phyloP scores from a whole-genome alignment of 2,329 filamentous ascomycete genomes.

The Fusarium tanahbumbuense region DNA sequence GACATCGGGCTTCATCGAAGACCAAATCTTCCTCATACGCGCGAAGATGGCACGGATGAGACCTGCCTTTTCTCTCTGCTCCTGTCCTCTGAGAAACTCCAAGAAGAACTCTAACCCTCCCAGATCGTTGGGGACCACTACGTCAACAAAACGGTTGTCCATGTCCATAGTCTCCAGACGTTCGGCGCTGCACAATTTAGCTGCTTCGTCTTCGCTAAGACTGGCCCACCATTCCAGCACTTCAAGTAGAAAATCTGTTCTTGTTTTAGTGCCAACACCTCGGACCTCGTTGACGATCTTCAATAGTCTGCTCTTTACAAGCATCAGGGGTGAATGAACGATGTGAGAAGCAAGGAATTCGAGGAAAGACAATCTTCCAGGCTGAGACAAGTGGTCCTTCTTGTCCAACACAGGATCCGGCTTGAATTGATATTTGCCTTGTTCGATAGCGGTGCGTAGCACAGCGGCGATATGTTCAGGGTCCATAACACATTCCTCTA shows the following conservation, averaged over 20 bases:
- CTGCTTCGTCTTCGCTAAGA: constrained; percentile 63
- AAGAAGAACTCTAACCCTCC: constrained; percentile 65
- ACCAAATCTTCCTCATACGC: constrained; percentile 78
- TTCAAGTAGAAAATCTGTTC: constrained; percentile 82
- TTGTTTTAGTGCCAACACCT: constrained; percentile 73
- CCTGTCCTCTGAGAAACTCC: constrained; percentile 57
- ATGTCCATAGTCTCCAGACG: constrained; percentile 57
- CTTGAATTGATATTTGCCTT: constrained; percentile 54
- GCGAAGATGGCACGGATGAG: constrained; percentile 74
- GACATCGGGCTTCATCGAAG: constrained; percentile 72
- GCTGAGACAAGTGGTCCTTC: constrained; percentile 67
- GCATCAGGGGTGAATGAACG: constrained; percentile 73
- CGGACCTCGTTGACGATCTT: constrained; percentile 78
- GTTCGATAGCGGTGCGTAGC: constrained; percentile 59
- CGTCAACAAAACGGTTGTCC: constrained; percentile 60
- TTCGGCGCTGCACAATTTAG: constrained; percentile 55
- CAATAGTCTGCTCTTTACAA: constrained; percentile 79
- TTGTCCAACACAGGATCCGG: constrained; percentile 59
- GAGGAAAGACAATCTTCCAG: constrained; percentile 72
- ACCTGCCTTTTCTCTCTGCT: constrained; percentile 55
- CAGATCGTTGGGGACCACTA: constrained; percentile 66
- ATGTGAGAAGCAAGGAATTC: constrained; percentile 80
- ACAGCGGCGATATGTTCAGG: constrained; percentile 74
- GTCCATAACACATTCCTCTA: constrained; percentile 91
- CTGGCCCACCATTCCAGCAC: constrained; percentile 76